Evolutionary conservation across 495 filamentous ascomycete species (phyloP).

Genomic region (Choiromyces venosus): DNA sequence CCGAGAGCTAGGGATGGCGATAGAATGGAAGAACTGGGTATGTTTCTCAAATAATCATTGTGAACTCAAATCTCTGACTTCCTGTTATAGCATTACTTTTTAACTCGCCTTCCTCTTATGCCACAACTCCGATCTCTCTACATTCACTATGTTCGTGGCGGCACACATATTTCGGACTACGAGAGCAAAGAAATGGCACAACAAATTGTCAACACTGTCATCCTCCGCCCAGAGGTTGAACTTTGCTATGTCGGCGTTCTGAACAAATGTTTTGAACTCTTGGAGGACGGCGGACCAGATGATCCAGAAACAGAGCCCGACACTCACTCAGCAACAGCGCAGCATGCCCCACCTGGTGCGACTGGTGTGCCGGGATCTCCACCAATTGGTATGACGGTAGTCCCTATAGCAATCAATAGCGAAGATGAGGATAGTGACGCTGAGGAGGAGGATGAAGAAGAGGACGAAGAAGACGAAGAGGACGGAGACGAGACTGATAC

Average conservation of each 20-base stretch:
- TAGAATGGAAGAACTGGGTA: constrained; percentile 87
- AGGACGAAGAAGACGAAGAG: constrained; percentile 46
- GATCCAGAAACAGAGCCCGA: constrained; percentile 35
- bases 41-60: constrained; percentile 36
- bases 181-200: constrained; percentile 72
- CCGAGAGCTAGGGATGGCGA: constrained; percentile 67
- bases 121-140: constrained; percentile 72
- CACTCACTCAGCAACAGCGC: constrained; percentile 34
- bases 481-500: constrained; percentile 42
- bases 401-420: constrained; percentile 45
- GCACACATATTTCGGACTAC: constrained; percentile 57
- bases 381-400: constrained; percentile 37
- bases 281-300: constrained; percentile 57
- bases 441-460: constrained; percentile 49
- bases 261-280: constrained; percentile 81
- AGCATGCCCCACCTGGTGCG: constrained; percentile 31
- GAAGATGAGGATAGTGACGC: constrained; percentile 42
- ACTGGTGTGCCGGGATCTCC: constrained; percentile 27
- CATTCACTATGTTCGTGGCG: constrained; percentile 51
- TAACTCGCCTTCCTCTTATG: constrained; percentile 72
- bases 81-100: constrained; percentile 67
- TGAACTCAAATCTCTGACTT: constrained; percentile 34
- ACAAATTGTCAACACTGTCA: constrained; percentile 78
- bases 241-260: constrained; percentile 78
- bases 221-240: constrained; percentile 76